Conservation (phyloP, 176 grass and related monocot species). For the Aegilops bicornis region DNA sequence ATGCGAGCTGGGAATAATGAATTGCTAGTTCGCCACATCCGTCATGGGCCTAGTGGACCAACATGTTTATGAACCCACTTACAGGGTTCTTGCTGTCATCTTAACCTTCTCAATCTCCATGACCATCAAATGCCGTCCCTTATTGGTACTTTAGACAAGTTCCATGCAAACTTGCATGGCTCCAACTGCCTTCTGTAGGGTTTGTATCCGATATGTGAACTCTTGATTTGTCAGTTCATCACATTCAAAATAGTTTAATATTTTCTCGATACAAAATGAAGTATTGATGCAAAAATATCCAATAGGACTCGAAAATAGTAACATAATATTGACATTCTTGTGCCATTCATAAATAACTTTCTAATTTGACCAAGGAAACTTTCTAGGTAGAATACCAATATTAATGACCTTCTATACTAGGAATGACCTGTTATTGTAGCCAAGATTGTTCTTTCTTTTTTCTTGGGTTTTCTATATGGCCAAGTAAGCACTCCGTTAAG, state of each 20-base stretch:
- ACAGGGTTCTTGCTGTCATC: conserved; percentile 6
- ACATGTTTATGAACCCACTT: neutral
- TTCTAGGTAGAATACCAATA: neutral
- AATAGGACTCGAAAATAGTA: neutral
- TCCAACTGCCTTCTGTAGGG: neutral
- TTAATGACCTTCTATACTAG: conserved; percentile 7
- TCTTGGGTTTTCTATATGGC: conserved; percentile 6
- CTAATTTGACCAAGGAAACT: neutral
- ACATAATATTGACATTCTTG: neutral
- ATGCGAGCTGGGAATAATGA: neutral
- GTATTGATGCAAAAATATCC: neutral
- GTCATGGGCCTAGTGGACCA: neutral
- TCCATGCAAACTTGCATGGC: neutral
- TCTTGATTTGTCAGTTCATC: neutral
- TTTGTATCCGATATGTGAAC: neutral
- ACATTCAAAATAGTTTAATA: neutral
- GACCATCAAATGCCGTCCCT: neutral
- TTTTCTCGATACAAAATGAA: conserved; percentile 13
- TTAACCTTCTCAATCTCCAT: neutral
- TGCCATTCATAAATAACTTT: neutral
- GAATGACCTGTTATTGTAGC: conserved; percentile 4
- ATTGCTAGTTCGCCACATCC: neutral
- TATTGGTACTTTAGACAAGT: neutral
- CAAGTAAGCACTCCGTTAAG: conserved; percentile 1
- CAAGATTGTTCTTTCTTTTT: neutral